Evolutionary conservation across 2,329 filamentous ascomycete genomes (phyloP).

Genomic region (Tolypocladium inflatum): DNA sequence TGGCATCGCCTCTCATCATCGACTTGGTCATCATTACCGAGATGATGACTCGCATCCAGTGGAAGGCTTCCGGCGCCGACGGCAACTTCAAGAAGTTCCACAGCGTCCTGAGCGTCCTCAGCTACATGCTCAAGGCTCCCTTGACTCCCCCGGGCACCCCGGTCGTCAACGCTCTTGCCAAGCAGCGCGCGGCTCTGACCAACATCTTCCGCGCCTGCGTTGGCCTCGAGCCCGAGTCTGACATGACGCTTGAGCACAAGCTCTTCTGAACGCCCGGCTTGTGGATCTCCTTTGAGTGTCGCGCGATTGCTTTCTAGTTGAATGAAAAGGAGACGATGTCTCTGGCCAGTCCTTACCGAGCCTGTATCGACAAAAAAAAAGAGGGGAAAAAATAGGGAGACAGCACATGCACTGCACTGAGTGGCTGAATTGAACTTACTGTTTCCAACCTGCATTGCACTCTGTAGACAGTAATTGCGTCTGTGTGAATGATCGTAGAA

Average conservation of each 20-base stretch:
- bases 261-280: constrained; percentile 51
- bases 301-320: background rate
- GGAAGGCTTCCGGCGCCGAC: constrained; percentile 55
- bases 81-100: constrained; percentile 88
- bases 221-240: constrained; percentile 91
- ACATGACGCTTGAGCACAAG: constrained; percentile 99
- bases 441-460: background rate
- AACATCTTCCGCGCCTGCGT: constrained; percentile 99
- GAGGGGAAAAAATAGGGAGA: constrained; percentile 9
- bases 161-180: constrained; percentile 88
- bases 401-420: constrained; percentile 4
- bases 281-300: background rate
- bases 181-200: constrained; percentile 88
- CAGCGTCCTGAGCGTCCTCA: constrained; percentile 90
- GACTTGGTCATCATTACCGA: constrained; percentile 88
- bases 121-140: constrained; percentile 98
- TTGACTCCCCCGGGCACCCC: constrained; percentile 90
- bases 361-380: background rate
- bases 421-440: background rate
- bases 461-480: background rate
- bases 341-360: constrained; percentile 8
- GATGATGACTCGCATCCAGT: constrained; percentile 97
- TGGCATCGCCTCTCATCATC: constrained; percentile 94
- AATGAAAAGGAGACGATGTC: constrained; percentile 1
- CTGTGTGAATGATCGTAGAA: background rate